phyloP scores from a whole-genome alignment of 2,329 filamentous ascomycete genomes.

The Ophiostoma sp. region DNA sequence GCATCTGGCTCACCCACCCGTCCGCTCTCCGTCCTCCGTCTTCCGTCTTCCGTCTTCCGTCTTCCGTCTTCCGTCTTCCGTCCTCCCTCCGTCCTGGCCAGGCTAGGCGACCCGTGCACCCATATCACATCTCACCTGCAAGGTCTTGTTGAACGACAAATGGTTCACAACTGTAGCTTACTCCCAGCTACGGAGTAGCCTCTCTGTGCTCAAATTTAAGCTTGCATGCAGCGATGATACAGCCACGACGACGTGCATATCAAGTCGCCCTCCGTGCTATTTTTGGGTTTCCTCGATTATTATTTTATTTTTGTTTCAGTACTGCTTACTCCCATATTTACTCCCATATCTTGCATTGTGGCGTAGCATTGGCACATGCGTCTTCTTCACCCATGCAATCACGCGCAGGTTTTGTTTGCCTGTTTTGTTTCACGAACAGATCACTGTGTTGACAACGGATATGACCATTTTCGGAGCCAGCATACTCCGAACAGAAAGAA shows the following conservation, averaged over 20 bases:
- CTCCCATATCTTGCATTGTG: background rate
- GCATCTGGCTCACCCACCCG: too few species aligned
- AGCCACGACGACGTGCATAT: background rate
- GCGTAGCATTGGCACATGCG: background rate
- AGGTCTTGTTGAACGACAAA: background rate
- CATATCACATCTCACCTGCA: background rate
- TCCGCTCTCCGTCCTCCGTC: too few species aligned
- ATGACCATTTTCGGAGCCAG: background rate
- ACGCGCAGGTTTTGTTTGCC: background rate
- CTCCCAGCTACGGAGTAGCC: too few species aligned
- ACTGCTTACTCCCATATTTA: background rate
- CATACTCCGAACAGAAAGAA: background rate
- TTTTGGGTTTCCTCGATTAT: background rate
- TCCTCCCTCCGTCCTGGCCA: background rate
- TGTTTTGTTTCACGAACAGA: background rate
- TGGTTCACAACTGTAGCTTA: too few species aligned
- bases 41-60: too few species aligned
- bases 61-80: background rate
- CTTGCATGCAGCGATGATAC: constrained; percentile 9
- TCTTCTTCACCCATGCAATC: background rate
- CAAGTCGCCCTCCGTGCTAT: background rate
- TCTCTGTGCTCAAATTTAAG: background rate
- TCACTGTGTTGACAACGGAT: background rate
- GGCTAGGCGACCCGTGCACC: background rate
- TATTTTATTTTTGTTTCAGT: background rate